Evolutionary conservation across 805 yeast genomes (phyloP).

Genomic region (Kodamaea kakaduensis): DNA sequence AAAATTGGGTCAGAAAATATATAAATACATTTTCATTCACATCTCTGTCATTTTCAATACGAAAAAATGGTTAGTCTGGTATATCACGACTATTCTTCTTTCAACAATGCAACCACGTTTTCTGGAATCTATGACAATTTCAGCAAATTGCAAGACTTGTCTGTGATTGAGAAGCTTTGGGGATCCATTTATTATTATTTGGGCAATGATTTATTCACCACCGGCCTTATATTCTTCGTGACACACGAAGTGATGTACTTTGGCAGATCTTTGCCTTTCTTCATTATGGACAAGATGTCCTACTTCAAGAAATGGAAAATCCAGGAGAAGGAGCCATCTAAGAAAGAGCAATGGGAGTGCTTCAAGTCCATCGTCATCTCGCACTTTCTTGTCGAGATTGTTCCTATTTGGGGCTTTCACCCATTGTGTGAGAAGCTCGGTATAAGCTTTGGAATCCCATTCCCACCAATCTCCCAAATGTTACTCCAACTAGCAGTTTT

Average conservation of each 20-base stretch:
- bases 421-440: slow-evolving; percentile 83
- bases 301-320: slow-evolving; percentile 83
- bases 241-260: slow-evolving; percentile 89
- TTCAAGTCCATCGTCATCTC: slow-evolving; percentile 76
- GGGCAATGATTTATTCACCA: slow-evolving; percentile 85
- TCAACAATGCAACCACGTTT: slow-evolving; percentile 23
- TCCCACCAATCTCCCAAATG: slow-evolving; percentile 65
- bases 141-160: slow-evolving; percentile 31
- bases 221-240: slow-evolving; percentile 78
- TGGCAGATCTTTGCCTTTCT: slow-evolving; percentile 92
- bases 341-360: slow-evolving; percentile 90
- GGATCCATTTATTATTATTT: slow-evolving; percentile 83
- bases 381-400: slow-evolving; percentile 89
- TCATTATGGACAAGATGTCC: slow-evolving; percentile 78
- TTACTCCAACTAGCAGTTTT: slow-evolving; percentile 66
- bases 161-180: slow-evolving; percentile 70
- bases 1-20: neutral
- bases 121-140: slow-evolving; percentile 23
- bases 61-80: slow-evolving; percentile 21
- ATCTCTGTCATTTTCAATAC: slow-evolving; percentile 3
- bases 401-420: slow-evolving; percentile 97
- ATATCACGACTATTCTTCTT: slow-evolving; percentile 24
- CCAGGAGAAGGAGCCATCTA: slow-evolving; percentile 78
- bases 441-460: slow-evolving; percentile 75
- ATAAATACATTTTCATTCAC: slow-evolving; percentile 1